These are phyloP conservation scores for Rubia balearica DNA, from an alignment of 305 asterid species.

Conservation along the genomic window DNA sequence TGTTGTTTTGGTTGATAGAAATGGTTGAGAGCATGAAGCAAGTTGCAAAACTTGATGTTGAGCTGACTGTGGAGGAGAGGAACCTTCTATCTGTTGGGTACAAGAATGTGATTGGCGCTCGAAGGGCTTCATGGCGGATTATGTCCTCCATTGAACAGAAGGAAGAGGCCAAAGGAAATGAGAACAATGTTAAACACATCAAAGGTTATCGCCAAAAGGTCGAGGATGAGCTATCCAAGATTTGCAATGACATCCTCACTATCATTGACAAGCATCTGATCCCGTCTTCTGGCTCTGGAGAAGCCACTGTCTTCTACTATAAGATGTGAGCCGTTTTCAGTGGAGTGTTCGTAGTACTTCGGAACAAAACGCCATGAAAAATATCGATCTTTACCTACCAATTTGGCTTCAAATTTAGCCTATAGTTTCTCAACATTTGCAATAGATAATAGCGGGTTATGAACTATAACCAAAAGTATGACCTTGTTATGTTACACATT, in stretches of 20 bases:
- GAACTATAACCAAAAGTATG: background rate
- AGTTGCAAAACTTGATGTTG: conserved; percentile 74
- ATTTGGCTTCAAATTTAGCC: background rate
- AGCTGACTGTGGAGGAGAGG: conserved; percentile 76
- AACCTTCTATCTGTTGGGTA: conserved; percentile 89
- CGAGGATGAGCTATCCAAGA: conserved; percentile 72
- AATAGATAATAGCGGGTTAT: background rate
- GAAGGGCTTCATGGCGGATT: conserved; percentile 93
- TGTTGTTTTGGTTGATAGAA: conserved; percentile 30
- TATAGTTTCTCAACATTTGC: background rate
- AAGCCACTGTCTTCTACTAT: conserved; percentile 81
- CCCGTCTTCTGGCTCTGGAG: conserved; percentile 68
- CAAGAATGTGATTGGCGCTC: conserved; percentile 88
- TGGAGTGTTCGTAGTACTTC: background rate
- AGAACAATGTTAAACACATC: conserved; percentile 55
- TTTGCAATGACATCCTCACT: conserved; percentile 66
- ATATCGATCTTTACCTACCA: background rate
- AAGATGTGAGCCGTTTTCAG: conserved; percentile 53
- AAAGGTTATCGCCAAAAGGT: conserved; percentile 65
- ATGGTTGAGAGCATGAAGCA: conserved; percentile 87
- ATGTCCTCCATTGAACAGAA: conserved; percentile 90
- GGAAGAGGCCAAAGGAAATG: conserved; percentile 76
- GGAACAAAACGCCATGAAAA: background rate
- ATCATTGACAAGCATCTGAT: conserved; percentile 72
- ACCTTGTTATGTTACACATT: background rate